Conservation (phyloP, 768 basidiomycete genomes). For the Mycena rosella region DNA sequence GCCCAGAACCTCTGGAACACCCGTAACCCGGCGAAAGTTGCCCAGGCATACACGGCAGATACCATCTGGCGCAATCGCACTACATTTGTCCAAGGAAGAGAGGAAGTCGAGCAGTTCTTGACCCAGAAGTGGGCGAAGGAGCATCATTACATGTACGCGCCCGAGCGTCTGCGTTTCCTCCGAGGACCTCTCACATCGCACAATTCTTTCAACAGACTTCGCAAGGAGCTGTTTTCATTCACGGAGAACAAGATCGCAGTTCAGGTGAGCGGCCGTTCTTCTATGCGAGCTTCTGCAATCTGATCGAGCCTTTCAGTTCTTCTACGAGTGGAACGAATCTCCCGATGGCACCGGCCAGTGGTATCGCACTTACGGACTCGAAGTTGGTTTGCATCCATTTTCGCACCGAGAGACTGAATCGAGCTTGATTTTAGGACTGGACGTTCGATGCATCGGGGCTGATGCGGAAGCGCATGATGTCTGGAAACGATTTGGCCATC, state of each 20-base stretch:
- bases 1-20: constrained; percentile 39
- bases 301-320: constrained; percentile 40
- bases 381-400: constrained; percentile 41
- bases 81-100: constrained; percentile 59
- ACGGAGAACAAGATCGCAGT: constrained; percentile 67
- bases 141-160: constrained; percentile 54
- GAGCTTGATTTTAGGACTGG: constrained; percentile 57
- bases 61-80: constrained; percentile 70
- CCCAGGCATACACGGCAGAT: constrained; percentile 64
- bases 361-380: constrained; percentile 63
- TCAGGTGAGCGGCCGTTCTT: constrained; percentile 56
- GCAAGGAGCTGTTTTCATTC: constrained; percentile 69
- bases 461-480: constrained; percentile 70
- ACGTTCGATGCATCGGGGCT: constrained; percentile 63
- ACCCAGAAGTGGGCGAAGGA: constrained; percentile 66
- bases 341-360: constrained; percentile 53
- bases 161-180: not conserved
- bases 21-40: constrained; percentile 50
- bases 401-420: not conserved
- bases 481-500: constrained; percentile 61
- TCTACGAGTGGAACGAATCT: constrained; percentile 62
- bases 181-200: not conserved
- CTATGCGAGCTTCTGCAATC: no score
- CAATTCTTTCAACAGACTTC: constrained; percentile 45
- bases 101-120: constrained; percentile 60